Percentiles rank a stretch among this genome's conserved stretches.
Evolutionary conservation across 208 protist species (phyloP).

Genomic region (Leptomonas seymouri): DNA sequence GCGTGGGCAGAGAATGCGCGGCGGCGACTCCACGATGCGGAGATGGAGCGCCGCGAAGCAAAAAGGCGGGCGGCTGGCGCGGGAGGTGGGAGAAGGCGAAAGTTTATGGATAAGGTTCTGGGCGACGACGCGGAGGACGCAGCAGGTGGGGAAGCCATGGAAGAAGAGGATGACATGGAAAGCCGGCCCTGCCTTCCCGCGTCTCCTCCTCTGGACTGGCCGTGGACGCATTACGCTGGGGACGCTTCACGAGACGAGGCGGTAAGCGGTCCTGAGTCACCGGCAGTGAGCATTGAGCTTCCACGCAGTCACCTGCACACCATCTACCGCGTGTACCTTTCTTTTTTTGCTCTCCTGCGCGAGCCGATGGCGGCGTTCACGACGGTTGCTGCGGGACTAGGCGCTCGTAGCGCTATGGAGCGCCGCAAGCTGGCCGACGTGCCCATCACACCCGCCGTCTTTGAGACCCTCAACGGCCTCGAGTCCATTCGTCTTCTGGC

Average conservation of each 20-base stretch:
- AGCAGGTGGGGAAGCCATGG: constrained; percentile 17
- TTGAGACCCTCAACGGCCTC: constrained; percentile 54
- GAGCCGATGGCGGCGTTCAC: constrained; percentile 68
- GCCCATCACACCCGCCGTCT: constrained; percentile 51
- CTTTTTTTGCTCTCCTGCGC: constrained; percentile 65
- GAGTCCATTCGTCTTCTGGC: constrained; percentile 60
- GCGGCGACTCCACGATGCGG: constrained; percentile 26
- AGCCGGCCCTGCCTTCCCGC: constrained; percentile 13
- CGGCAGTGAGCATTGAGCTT: constrained; percentile 41
- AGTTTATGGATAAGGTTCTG: constrained; percentile 12
- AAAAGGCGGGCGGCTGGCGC: background rate
- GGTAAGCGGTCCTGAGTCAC: background rate
- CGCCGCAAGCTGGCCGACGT: constrained; percentile 59
- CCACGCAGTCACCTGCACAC: constrained; percentile 81
- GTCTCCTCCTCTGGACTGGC: constrained; percentile 34
- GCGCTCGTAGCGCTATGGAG: constrained; percentile 46
- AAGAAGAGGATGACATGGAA: constrained; percentile 11
- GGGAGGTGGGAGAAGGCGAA: background rate
- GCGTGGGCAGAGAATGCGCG: constrained; percentile 42
- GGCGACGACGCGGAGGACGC: background rate
- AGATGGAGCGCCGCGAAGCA: constrained; percentile 20
- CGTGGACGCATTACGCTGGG: constrained; percentile 31
- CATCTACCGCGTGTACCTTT: constrained; percentile 81
- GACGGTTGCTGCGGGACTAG: constrained; percentile 25
- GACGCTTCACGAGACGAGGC: background rate